Conservation (phyloP, 2,329 filamentous ascomycete species). For the Stagonosporopsis vannaccii region DNA sequence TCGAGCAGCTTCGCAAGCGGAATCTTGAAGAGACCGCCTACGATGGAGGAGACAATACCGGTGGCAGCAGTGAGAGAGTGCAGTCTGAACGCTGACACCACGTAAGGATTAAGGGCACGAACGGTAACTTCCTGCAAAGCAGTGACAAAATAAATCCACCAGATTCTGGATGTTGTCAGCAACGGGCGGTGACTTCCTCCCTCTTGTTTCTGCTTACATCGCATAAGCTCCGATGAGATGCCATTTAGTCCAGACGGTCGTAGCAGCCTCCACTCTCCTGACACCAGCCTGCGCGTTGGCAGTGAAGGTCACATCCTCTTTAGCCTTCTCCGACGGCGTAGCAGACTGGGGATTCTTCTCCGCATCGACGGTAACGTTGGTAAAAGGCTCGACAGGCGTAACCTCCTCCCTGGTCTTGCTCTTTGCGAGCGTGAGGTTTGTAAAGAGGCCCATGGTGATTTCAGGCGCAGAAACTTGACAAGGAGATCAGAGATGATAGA, state of each 20-base stretch:
- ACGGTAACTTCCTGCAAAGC: slow-evolving; percentile 53
- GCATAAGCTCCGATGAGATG: slow-evolving; percentile 45
- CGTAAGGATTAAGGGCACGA: slow-evolving; percentile 48
- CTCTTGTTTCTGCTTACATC: slow-evolving; percentile 32
- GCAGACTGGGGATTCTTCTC: slow-evolving; percentile 7
- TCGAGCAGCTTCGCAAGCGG: slow-evolving; percentile 50
- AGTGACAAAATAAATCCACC: slow-evolving; percentile 57
- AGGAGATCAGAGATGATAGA: slow-evolving; percentile 2
- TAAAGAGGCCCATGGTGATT: slow-evolving; percentile 17
- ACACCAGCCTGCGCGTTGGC: slow-evolving; percentile 46
- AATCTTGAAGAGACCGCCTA: slow-evolving; percentile 45
- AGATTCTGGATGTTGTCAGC: slow-evolving; percentile 47
- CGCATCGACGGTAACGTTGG: neutral
- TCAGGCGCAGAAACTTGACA: slow-evolving; percentile 4
- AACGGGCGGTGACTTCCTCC: neutral
- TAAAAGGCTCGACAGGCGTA: slow-evolving; percentile 5
- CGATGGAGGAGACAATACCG: slow-evolving; percentile 42
- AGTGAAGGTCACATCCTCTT: slow-evolving; percentile 21
- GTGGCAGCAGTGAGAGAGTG: slow-evolving; percentile 46
- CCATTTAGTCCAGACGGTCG: slow-evolving; percentile 48
- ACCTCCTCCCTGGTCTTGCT: slow-evolving; percentile 18
- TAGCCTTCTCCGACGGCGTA: slow-evolving; percentile 11
- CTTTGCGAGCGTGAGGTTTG: slow-evolving; percentile 15
- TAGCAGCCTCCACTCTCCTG: slow-evolving; percentile 47
- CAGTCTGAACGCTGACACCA: slow-evolving; percentile 42